Evolutionary conservation across 768 basidiomycete genomes (phyloP), one percentile per base, ranked within the genome.

Genomic region (Xerocomus spinulosus): DNA sequence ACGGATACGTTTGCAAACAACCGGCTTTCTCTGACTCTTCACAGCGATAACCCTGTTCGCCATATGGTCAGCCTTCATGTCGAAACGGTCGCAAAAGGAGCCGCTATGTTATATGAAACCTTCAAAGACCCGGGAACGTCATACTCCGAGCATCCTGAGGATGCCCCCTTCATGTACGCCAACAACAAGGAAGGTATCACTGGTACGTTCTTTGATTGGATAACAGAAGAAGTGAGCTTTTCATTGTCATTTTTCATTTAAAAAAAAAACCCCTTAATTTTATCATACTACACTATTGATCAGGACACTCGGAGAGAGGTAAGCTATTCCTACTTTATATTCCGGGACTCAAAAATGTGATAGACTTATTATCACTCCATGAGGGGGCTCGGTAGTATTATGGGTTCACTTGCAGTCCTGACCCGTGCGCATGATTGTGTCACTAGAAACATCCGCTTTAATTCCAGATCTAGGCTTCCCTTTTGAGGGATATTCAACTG

Each of bases 1-100:
- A 49, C 44, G 5, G 56, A 68, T 26, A 60, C 61, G 0, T 72
- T 68, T 44, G 54, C 66, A 17, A 71, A 71, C 52, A 71, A 64
- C 38, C 66, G 67, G 0, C 54, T 71, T 7, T 44, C 67, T n/a
- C 35, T 64, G 8, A 55, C 56, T 33, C 52, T 71, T 5, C 59
- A 55, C 24, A 53, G 50, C 12, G 40, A 57, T 20, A 56, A 66
- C 24, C 51, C 63, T 23, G 52, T 56, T 24, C 49, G 45, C 29
- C 55, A 59, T 41, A 55, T 63, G 49, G 12, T 56, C 29, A 42
- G 21, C 26, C 46, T 55, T 20, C 62, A 62, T 9, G 46, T 60
- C 23, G 55, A 64, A 23, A 44, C 36, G 9, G 18, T 14, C 8
- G 42, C 45, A 15, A 60, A 51, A 46, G 66, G 52, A 15, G 55